A percentile compares a stretch with the other conserved stretches of the same genome.
Evolutionary conservation across 768 basidiomycete species (phyloP).

Genomic region (Mycena belliarum): DNA sequence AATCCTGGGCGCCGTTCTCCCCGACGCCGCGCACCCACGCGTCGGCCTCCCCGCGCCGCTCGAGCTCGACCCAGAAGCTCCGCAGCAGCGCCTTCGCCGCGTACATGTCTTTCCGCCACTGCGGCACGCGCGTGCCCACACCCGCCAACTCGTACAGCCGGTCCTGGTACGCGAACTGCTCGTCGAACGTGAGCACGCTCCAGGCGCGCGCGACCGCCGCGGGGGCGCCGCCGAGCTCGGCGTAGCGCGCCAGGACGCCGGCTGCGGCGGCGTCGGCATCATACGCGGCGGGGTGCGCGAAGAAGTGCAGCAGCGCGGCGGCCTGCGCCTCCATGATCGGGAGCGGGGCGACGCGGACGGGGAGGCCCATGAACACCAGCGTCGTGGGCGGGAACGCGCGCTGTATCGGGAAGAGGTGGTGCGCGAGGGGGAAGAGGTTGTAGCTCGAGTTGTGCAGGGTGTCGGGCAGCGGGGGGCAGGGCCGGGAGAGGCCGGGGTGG

Average conservation of each 20-base stretch:
- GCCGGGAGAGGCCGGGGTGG: constrained; percentile 38
- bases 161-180: constrained; percentile 73
- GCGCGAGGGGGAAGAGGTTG: constrained; percentile 70
- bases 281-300: constrained; percentile 51
- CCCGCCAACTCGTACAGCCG: constrained; percentile 52
- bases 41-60: constrained; percentile 55
- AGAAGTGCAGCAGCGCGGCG: constrained; percentile 56
- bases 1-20: constrained; percentile 53
- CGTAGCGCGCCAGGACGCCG: constrained; percentile 51
- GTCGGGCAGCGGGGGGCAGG: constrained; percentile 48
- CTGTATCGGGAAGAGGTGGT: constrained; percentile 68
- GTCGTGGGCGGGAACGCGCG: constrained; percentile 43
- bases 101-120: constrained; percentile 65
- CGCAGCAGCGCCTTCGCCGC: constrained; percentile 47
- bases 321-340: constrained; percentile 82
- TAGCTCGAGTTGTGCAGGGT: constrained; percentile 64
- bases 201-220: constrained; percentile 52
- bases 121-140: constrained; percentile 37
- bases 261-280: constrained; percentile 49
- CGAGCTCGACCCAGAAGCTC: constrained; percentile 58
- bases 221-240: constrained; percentile 41
- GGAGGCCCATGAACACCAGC: constrained; percentile 69
- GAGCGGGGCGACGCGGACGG: constrained; percentile 63
- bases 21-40: constrained; percentile 69
- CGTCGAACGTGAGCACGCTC: constrained; percentile 49